Evolutionary conservation across 2,329 filamentous ascomycete species (phyloP).

Genomic region (Microdochium nivale): DNA sequence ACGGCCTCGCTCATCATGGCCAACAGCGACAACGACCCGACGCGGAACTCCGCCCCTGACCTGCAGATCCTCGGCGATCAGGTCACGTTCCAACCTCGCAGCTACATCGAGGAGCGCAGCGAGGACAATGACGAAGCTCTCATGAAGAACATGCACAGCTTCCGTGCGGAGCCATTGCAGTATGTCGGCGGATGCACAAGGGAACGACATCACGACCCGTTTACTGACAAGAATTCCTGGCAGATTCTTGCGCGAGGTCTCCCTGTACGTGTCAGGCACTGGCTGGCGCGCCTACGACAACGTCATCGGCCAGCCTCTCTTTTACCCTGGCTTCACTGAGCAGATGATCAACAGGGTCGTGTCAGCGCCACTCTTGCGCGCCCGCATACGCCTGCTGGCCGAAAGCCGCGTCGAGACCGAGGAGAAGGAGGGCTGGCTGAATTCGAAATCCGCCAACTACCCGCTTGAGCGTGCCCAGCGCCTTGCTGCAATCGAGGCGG

Average conservation of each 20-base stretch:
- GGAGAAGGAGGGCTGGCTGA: conserved; percentile 62
- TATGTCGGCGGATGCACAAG: conserved; percentile 16
- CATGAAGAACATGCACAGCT: conserved; percentile 78
- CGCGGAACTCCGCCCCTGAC: conserved; percentile 56
- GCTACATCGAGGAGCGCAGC: conserved; percentile 46
- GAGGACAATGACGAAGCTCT: conserved; percentile 57
- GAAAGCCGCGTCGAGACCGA: conserved; percentile 67
- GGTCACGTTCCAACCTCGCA: conserved; percentile 66
- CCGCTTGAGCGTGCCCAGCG: conserved; percentile 42
- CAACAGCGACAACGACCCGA: conserved; percentile 24
- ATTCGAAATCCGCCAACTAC: conserved; percentile 45
- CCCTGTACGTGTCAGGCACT: conserved; percentile 82
- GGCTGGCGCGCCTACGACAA: conserved; percentile 94
- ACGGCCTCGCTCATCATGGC: conserved; percentile 1
- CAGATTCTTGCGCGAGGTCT: conserved; percentile 89
- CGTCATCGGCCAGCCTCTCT: conserved; percentile 84
- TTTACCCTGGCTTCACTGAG: conserved; percentile 86
- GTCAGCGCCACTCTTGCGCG: conserved; percentile 64
- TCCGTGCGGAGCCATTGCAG: conserved; percentile 62
- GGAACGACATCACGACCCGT: too few species aligned
- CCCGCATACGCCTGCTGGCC: conserved; percentile 69
- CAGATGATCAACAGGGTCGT: conserved; percentile 77
- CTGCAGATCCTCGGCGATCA: conserved; percentile 68
- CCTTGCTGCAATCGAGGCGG: conserved; percentile 58
- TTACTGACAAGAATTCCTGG: conserved; percentile 8